phyloP scores from a whole-genome alignment of 768 basidiomycete genomes.

The Lepiota subincarnata region DNA sequence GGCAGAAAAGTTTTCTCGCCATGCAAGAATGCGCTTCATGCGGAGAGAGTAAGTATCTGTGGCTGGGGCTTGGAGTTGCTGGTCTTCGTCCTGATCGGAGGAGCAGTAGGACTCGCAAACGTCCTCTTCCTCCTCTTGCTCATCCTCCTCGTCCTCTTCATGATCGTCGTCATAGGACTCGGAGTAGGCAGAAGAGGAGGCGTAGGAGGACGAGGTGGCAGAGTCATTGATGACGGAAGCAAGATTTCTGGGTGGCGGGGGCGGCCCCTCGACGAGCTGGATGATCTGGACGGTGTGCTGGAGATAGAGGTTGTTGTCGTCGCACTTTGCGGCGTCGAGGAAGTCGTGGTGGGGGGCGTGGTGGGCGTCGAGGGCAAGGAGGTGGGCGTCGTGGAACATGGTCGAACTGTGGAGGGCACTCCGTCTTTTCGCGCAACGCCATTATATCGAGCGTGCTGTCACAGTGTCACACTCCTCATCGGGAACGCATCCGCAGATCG shows the following conservation, averaged over 20 bases:
- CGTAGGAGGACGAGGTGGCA: slow-evolving; percentile 35
- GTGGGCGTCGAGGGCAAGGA: slow-evolving; percentile 19
- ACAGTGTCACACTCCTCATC: slow-evolving; percentile 7
- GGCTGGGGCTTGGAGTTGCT: slow-evolving; percentile 7
- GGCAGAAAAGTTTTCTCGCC: slow-evolving; percentile 58
- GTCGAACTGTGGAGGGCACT: slow-evolving; percentile 12
- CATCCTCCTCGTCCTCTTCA: slow-evolving; percentile 29
- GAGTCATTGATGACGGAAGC: slow-evolving; percentile 34
- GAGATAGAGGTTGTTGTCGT: slow-evolving; percentile 40
- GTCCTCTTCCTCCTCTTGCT: slow-evolving; percentile 42
- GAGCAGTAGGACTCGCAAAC: slow-evolving; percentile 69
- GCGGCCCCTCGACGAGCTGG: slow-evolving; percentile 64
- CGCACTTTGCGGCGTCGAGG: slow-evolving; percentile 25
- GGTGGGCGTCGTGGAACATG: slow-evolving; percentile 21
- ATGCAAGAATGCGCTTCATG: slow-evolving; percentile 66
- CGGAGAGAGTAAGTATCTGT: slow-evolving; percentile 49
- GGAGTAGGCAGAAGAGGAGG: slow-evolving; percentile 33
- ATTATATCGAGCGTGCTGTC: slow-evolving; percentile 9
- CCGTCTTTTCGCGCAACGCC: background rate
- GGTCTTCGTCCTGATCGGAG: slow-evolving; percentile 34
- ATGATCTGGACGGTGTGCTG: slow-evolving; percentile 60
- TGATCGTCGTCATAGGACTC: slow-evolving; percentile 25
- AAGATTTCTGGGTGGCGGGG: slow-evolving; percentile 49
- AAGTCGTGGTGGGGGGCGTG: slow-evolving; percentile 18
- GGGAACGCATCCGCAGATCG: slow-evolving; percentile 9